Conservation (phyloP, 768 basidiomycete species). For the Xerocomellus dryophilus region DNA sequence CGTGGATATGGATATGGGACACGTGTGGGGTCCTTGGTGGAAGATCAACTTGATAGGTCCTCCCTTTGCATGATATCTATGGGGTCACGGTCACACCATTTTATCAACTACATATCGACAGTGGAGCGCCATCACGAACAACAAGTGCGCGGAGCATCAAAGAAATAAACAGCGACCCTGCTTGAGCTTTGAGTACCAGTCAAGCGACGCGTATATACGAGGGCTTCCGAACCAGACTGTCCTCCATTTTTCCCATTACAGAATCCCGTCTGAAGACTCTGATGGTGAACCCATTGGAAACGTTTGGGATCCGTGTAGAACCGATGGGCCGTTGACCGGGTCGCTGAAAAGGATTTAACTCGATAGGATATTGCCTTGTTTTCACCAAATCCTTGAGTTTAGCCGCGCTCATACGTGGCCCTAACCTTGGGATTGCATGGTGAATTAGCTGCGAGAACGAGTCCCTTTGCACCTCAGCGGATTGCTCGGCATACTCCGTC, state of each 20-base stretch:
- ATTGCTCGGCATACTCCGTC: slow-evolving; percentile 38
- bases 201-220: slow-evolving; percentile 13
- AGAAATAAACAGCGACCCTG: neutral
- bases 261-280: slow-evolving; percentile 22
- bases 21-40: slow-evolving; percentile 56
- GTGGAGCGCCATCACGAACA: no score
- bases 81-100: slow-evolving; percentile 14
- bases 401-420: slow-evolving; percentile 20
- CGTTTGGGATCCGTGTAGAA: slow-evolving; percentile 28
- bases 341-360: slow-evolving; percentile 33
- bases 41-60: slow-evolving; percentile 38
- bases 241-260: neutral
- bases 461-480: slow-evolving; percentile 31
- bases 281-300: slow-evolving; percentile 33
- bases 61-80: slow-evolving; percentile 61
- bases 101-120: neutral
- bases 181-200: slow-evolving; percentile 16
- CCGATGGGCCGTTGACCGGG: slow-evolving; percentile 32
- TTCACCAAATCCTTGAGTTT: slow-evolving; percentile 23
- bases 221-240: neutral
- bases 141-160: neutral
- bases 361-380: slow-evolving; percentile 29
- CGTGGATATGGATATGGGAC: slow-evolving; percentile 54
- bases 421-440: slow-evolving; percentile 24
- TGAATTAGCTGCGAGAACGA: slow-evolving; percentile 30